Evolutionary conservation across 2,329 filamentous ascomycete species (phyloP).

Genomic region (Pseudogymnoascus verrucosus): DNA sequence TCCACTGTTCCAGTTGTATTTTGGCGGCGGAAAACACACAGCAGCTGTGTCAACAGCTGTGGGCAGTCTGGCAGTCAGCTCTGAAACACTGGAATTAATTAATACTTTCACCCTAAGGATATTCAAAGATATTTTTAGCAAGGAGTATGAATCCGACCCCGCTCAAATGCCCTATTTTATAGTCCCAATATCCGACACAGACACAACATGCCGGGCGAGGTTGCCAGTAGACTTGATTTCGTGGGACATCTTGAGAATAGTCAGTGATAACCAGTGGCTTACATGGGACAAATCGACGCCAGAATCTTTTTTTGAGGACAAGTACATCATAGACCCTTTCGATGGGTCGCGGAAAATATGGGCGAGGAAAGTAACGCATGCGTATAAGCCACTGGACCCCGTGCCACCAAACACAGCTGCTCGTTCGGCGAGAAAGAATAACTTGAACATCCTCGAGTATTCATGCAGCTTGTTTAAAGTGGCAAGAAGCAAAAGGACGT

Average conservation of each 20-base stretch:
- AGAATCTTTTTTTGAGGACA: slow-evolving; percentile 43
- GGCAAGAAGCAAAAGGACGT: slow-evolving; percentile 41
- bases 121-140: slow-evolving; percentile 84
- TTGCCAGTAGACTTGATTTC: slow-evolving; percentile 40
- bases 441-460: slow-evolving; percentile 70
- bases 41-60: slow-evolving; percentile 41
- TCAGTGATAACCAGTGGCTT: slow-evolving; percentile 25
- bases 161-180: slow-evolving; percentile 75
- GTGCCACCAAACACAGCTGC: slow-evolving; percentile 51
- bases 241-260: slow-evolving; percentile 47
- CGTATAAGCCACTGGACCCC: slow-evolving; percentile 55
- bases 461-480: slow-evolving; percentile 68
- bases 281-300: slow-evolving; percentile 35
- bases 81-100: slow-evolving; percentile 45
- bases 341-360: slow-evolving; percentile 59
- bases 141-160: slow-evolving; percentile 59
- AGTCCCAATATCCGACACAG: slow-evolving; percentile 44
- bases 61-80: slow-evolving; percentile 35
- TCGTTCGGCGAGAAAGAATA: slow-evolving; percentile 33
- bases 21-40: slow-evolving; percentile 56
- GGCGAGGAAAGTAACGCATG: slow-evolving; percentile 42
- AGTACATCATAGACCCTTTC: slow-evolving; percentile 48
- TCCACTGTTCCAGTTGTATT: slow-evolving; percentile 63
- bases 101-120: slow-evolving; percentile 65
- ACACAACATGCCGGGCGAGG: slow-evolving; percentile 2